Conservation (phyloP, 306 rosid genomes). For the Fragaria ananassa region DNA sequence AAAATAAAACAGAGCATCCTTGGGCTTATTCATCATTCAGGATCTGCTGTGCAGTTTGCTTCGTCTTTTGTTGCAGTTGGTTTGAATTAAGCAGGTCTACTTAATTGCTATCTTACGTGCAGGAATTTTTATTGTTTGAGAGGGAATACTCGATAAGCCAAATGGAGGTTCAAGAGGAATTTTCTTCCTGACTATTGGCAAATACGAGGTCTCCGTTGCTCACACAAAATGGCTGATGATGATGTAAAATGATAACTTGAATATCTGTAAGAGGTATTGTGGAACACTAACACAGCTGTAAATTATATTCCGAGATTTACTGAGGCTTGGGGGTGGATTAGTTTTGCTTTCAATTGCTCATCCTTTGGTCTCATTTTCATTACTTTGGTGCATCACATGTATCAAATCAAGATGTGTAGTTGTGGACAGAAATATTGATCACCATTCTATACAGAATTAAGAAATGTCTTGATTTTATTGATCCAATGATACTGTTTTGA, state of each 20-base stretch:
- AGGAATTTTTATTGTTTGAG: constrained; percentile 77
- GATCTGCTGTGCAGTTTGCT: not conserved
- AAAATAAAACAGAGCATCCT: not conserved
- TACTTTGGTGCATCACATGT: not conserved
- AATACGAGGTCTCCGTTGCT: constrained; percentile 1
- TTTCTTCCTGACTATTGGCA: constrained; percentile 20
- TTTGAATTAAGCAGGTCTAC: constrained; percentile 16
- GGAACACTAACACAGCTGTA: not conserved
- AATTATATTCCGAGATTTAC: not conserved
- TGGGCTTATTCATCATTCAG: not conserved
- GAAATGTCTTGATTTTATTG: not conserved
- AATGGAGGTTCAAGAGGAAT: constrained; percentile 55
- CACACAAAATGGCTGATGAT: not conserved
- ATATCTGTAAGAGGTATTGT: not conserved
- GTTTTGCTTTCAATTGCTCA: not conserved
- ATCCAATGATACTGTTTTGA: not conserved
- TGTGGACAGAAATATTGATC: not conserved
- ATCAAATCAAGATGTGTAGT: not conserved
- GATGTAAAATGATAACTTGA: constrained; percentile 1
- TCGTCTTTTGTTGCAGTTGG: too few species aligned
- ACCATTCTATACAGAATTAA: not conserved
- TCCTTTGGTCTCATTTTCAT: not conserved
- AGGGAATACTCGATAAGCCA: constrained; percentile 73
- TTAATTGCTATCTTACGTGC: constrained; percentile 11
- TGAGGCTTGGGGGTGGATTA: too few species aligned